Evolutionary conservation across 495 filamentous ascomycete species (phyloP).

Genomic region (Parathielavia hyrcaniae): DNA sequence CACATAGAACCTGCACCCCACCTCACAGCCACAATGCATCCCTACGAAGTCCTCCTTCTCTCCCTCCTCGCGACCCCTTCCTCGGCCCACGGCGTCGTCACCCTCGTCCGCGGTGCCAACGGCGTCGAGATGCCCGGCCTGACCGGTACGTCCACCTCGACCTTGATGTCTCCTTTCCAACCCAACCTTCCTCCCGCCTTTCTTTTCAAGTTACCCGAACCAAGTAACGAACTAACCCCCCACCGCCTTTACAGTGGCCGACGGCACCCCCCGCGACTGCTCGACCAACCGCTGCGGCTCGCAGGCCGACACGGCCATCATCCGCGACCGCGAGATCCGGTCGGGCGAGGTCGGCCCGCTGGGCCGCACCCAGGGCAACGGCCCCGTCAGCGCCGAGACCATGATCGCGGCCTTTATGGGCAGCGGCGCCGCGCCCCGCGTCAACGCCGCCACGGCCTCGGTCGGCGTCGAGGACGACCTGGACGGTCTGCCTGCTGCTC

Average conservation of each 20-base stretch:
- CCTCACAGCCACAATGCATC: slow-evolving; percentile 28
- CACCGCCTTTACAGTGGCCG: slow-evolving; percentile 38
- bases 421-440: slow-evolving; percentile 31
- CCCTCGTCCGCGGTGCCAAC: slow-evolving; percentile 47
- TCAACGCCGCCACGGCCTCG: slow-evolving; percentile 31
- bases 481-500: not conserved
- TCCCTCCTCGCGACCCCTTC: slow-evolving; percentile 26
- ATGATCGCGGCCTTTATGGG: slow-evolving; percentile 46
- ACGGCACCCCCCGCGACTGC: slow-evolving; percentile 55
- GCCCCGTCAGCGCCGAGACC: slow-evolving; percentile 46
- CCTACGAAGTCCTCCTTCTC: slow-evolving; percentile 24
- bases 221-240: slow-evolving; percentile 11
- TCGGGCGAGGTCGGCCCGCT: slow-evolving; percentile 45
- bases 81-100: slow-evolving; percentile 47
- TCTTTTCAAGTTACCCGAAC: not conserved
- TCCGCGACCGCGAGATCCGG: slow-evolving; percentile 44
- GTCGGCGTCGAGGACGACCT: slow-evolving; percentile 35
- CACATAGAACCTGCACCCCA: not conserved
- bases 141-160: slow-evolving; percentile 31
- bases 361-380: slow-evolving; percentile 51
- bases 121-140: slow-evolving; percentile 51
- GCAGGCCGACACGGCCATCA: slow-evolving; percentile 49
- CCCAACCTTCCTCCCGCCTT: not conserved
- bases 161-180: not conserved
- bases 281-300: slow-evolving; percentile 46